These are phyloP conservation scores for Lachnellula suecica DNA, from an alignment of 2,329 filamentous ascomycete species.

Conservation along the genomic window DNA sequence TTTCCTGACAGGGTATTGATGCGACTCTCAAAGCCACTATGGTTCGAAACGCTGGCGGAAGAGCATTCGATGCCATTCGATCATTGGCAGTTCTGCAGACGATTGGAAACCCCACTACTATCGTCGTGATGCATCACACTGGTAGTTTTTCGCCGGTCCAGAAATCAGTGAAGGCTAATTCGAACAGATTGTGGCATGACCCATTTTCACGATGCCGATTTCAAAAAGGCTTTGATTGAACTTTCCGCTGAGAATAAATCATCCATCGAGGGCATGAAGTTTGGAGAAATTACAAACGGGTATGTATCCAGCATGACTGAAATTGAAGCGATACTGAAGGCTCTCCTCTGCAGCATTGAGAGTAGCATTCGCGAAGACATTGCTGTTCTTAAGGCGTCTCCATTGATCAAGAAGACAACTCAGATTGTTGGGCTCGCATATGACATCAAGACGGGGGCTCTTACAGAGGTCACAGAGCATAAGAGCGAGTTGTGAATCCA, in stretches of 20 bases:
- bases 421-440: conserved; percentile 21
- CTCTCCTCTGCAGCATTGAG: conserved; percentile 10
- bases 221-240: conserved; percentile 18
- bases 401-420: conserved; percentile 21
- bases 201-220: conserved; percentile 17
- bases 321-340: too few relatives aligned
- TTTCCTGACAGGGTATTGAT: not conserved
- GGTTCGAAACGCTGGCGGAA: conserved; percentile 22
- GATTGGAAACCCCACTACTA: conserved; percentile 17
- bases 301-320: conserved; percentile 3
- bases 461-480: conserved; percentile 12
- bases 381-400: conserved; percentile 18
- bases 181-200: conserved; percentile 21
- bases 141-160: conserved; percentile 2
- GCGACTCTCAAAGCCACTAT: conserved; percentile 18
- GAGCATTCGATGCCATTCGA: conserved; percentile 21
- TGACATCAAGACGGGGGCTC: conserved; percentile 19
- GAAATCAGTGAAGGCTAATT: not conserved
- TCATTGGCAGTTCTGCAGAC: conserved; percentile 20
- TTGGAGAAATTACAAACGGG: conserved; percentile 21
- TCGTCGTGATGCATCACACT: conserved; percentile 25
- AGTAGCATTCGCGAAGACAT: conserved; percentile 21
- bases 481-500: conserved; percentile 9
- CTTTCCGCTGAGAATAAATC: conserved; percentile 14
- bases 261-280: conserved; percentile 15